These are phyloP conservation scores for Aspergillus steynii DNA, from an alignment of 495 filamentous ascomycete species.

Conservation along the genomic window DNA sequence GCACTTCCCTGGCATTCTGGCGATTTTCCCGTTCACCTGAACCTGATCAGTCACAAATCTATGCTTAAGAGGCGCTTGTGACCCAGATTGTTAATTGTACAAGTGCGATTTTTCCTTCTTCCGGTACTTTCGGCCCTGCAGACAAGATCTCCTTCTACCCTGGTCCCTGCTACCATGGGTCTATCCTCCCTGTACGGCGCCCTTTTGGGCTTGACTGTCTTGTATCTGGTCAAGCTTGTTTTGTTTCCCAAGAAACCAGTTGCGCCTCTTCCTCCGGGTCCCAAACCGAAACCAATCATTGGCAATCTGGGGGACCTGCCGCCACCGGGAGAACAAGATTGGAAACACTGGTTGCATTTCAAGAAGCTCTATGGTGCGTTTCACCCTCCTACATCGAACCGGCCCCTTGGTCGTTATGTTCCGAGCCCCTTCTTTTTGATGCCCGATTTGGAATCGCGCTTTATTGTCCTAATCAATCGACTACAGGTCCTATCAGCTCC, in stretches of 20 bases:
- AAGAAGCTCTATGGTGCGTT: conserved; percentile 45
- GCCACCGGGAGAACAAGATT: conserved; percentile 35
- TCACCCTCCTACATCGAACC: neutral
- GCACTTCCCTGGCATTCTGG: neutral
- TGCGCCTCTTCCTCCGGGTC: conserved; percentile 43
- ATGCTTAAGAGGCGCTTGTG: neutral
- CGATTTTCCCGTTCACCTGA: neutral
- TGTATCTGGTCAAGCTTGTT: conserved; percentile 5
- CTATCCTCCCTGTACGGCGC: neutral
- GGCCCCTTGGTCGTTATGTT: neutral
- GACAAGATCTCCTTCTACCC: neutral
- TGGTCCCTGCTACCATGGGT: neutral
- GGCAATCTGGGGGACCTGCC: conserved; percentile 50
- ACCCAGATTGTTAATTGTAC: neutral
- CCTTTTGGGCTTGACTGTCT: conserved; percentile 1
- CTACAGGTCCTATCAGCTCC: conserved; percentile 52
- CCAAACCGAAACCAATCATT: conserved; percentile 40
- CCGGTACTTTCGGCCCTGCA: neutral
- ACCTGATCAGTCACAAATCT: neutral
- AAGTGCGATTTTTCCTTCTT: neutral
- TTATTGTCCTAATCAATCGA: neutral
- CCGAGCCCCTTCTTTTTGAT: neutral
- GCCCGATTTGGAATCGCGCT: neutral
- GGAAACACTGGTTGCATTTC: conserved; percentile 46
- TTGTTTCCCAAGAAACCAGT: conserved; percentile 1